Conservation (phyloP, 768 basidiomycete genomes). For the Trametes cinnabarina region DNA sequence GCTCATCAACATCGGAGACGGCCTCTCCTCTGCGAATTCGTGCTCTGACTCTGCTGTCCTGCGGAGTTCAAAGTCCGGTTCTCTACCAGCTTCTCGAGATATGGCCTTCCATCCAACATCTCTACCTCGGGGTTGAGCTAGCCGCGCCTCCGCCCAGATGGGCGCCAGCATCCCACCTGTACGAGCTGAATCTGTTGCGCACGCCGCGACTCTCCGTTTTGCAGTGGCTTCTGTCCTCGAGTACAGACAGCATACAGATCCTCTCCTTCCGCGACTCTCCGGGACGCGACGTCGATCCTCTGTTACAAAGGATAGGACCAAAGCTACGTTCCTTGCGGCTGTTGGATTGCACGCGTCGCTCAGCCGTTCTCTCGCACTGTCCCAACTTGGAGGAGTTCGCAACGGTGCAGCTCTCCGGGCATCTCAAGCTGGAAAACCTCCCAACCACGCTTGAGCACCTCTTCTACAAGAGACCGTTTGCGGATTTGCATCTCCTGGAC, state of each 20-base stretch:
- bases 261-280: conserved; percentile 41
- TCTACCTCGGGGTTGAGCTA: conserved; percentile 40
- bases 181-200: conserved; percentile 42
- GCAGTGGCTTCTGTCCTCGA: conserved; percentile 39
- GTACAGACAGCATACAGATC: conserved; percentile 36
- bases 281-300: conserved; percentile 22
- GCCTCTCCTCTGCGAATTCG: conserved; percentile 23
- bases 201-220: conserved; percentile 33
- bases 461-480: conserved; percentile 33
- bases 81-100: conserved; percentile 41
- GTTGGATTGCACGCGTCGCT: conserved; percentile 33
- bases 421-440: conserved; percentile 34
- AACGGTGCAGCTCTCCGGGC: conserved; percentile 35
- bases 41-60: conserved; percentile 33
- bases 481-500: conserved; percentile 24
- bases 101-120: conserved; percentile 38
- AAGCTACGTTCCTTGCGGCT: conserved; percentile 45
- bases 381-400: conserved; percentile 40
- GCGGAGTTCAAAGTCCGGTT: conserved; percentile 43
- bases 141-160: conserved; percentile 32
- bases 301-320: conserved; percentile 32
- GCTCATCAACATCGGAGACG: neutral
- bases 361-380: conserved; percentile 37
- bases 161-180: conserved; percentile 29
- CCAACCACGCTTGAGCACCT: conserved; percentile 42